A percentile compares a stretch with the other conserved stretches of the same genome.
phyloP scores from a whole-genome alignment of 169 alveolate species.

The Ichthyophthirius multifiliis region DNA sequence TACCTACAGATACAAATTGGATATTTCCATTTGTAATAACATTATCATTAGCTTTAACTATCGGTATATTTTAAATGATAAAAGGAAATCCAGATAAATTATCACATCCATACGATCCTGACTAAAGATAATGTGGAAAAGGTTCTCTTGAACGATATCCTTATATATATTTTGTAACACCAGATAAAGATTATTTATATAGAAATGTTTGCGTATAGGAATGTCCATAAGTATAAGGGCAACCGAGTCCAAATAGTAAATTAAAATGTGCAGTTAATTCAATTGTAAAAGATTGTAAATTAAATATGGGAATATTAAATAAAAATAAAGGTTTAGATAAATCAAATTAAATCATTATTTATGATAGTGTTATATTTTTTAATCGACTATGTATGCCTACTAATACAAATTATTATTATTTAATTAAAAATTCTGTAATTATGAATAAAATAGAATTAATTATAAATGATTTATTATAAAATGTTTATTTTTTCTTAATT shows the following conservation, averaged over 20 bases:
- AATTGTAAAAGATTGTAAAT: slow-evolving; percentile 4
- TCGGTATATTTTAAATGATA: neutral
- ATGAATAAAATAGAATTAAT: too few relatives aligned
- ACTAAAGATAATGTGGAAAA: slow-evolving; percentile 30
- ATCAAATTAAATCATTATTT: too few relatives aligned
- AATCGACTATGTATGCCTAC: too few relatives aligned
- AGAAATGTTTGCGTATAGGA: slow-evolving; percentile 30
- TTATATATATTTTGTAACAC: slow-evolving; percentile 24
- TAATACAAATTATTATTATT: too few relatives aligned
- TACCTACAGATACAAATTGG: neutral
- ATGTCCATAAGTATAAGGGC: slow-evolving; percentile 14
- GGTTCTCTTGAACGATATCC: slow-evolving; percentile 16
- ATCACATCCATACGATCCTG: neutral
- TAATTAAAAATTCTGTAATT: too few relatives aligned
- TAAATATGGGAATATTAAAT: neutral
- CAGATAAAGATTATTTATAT: slow-evolving; percentile 1
- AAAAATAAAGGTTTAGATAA: too few relatives aligned
- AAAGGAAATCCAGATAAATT: neutral
- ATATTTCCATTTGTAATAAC: neutral
- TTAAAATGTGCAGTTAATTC: slow-evolving; percentile 24
- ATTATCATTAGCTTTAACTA: neutral
- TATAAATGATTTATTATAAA: too few relatives aligned
- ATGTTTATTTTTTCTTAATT: too few relatives aligned
- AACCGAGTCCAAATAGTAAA: neutral
- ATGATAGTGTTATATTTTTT: too few relatives aligned